A percentile compares a stretch with the other conserved stretches of the same genome.
Evolutionary conservation across 306 rosid species (phyloP).

Genomic region (Senna tora): DNA sequence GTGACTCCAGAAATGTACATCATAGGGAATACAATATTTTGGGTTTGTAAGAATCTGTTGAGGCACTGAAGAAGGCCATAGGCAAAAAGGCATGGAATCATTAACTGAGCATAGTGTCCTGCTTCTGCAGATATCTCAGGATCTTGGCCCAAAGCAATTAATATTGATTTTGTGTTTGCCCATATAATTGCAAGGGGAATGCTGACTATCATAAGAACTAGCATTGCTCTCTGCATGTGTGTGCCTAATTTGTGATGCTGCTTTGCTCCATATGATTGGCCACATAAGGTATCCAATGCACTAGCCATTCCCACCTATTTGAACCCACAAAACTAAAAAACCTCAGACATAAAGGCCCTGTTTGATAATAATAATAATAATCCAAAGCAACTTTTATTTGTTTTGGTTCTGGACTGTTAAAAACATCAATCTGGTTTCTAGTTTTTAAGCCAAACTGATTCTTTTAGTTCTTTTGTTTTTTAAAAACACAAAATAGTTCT

Average conservation of each 20-base stretch:
- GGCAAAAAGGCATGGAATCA: constrained; percentile 67
- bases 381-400: too few species aligned
- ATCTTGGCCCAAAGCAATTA: constrained; percentile 60
- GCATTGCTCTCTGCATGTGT: constrained; percentile 68
- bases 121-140: constrained; percentile 62
- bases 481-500: too few species aligned
- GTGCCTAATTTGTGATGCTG: constrained; percentile 63
- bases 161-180: constrained; percentile 54
- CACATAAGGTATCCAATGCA: constrained; percentile 78
- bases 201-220: constrained; percentile 51
- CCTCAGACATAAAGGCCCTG: background rate
- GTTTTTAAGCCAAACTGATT: too few species aligned
- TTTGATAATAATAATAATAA: too few species aligned
- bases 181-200: constrained; percentile 56
- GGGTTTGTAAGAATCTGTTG: constrained; percentile 62
- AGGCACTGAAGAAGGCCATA: constrained; percentile 68
- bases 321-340: background rate
- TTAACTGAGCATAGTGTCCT: constrained; percentile 54
- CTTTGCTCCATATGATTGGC: constrained; percentile 78
- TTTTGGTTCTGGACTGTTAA: too few species aligned
- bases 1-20: constrained; percentile 55
- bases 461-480: too few species aligned
- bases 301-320: constrained; percentile 69
- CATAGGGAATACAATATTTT: constrained; percentile 71
- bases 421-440: too few species aligned